phyloP scores from a whole-genome alignment of 2,329 filamentous ascomycete species.

The Trichocomaceae sp. region DNA sequence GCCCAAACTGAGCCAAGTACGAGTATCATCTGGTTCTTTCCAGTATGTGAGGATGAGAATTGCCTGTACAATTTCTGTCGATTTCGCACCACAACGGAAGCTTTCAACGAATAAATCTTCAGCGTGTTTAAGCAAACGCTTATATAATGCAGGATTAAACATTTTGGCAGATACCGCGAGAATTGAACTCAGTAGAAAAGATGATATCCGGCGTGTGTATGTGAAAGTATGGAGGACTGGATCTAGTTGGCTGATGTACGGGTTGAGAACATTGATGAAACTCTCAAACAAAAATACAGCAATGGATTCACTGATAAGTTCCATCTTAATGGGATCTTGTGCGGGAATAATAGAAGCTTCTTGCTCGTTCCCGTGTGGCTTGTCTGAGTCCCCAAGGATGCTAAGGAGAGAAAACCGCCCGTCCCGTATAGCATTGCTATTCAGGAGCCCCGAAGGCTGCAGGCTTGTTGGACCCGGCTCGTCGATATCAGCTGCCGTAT shows the following conservation, averaged over 20 bases:
- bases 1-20: constrained; percentile 35
- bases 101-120: constrained; percentile 24
- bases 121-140: constrained; percentile 21
- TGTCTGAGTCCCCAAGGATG: too few relatives aligned
- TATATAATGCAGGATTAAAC: constrained; percentile 31
- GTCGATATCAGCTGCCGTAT: too few relatives aligned
- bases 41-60: constrained; percentile 33
- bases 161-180: constrained; percentile 32
- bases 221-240: constrained; percentile 32
- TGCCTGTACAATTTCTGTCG: constrained; percentile 33
- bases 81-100: constrained; percentile 32
- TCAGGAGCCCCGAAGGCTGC: too few relatives aligned
- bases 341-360: too few relatives aligned
- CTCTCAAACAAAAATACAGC: constrained; percentile 16
- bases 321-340: too few relatives aligned
- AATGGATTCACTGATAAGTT: too few relatives aligned
- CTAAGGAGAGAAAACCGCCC: too few relatives aligned
- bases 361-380: too few relatives aligned
- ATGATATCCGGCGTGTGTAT: constrained; percentile 29
- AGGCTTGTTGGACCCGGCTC: too few relatives aligned
- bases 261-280: constrained; percentile 35
- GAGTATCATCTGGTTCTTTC: constrained; percentile 38
- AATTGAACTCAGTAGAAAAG: constrained; percentile 32
- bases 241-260: constrained; percentile 38
- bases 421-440: too few relatives aligned